phyloP scores from a whole-genome alignment of 129 eudicot species.

The Smallanthus sonchifolius region DNA sequence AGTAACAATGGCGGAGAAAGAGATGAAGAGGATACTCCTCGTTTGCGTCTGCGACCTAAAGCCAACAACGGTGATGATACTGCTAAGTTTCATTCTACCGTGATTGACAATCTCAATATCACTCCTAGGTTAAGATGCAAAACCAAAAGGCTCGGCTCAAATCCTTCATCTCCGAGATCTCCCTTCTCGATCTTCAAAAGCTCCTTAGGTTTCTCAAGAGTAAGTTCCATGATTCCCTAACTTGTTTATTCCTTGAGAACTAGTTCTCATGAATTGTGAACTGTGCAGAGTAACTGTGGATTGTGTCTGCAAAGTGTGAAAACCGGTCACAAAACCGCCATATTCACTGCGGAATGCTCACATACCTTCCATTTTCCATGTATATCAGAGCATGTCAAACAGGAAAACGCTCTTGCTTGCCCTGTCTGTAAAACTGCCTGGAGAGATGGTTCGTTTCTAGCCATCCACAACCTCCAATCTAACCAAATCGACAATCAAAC shows the following conservation, averaged over 20 bases:
- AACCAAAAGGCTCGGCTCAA: slow-evolving; percentile 37
- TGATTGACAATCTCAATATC: slow-evolving; percentile 30
- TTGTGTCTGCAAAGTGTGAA: slow-evolving; percentile 80
- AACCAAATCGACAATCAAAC: neutral
- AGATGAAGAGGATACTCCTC: slow-evolving; percentile 25
- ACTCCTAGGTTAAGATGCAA: slow-evolving; percentile 59
- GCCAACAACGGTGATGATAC: neutral
- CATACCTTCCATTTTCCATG: slow-evolving; percentile 89
- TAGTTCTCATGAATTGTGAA: neutral
- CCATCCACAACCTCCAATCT: slow-evolving; percentile 34
- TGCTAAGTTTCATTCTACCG: slow-evolving; percentile 19
- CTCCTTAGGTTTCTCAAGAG: slow-evolving; percentile 69
- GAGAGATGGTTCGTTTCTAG: slow-evolving; percentile 71
- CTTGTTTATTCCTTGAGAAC: no score
- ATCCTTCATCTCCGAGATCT: slow-evolving; percentile 91
- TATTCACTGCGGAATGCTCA: slow-evolving; percentile 78
- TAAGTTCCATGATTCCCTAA: no score
- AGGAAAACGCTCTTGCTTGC: slow-evolving; percentile 45
- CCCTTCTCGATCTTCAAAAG: slow-evolving; percentile 81
- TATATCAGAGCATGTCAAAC: slow-evolving; percentile 51
- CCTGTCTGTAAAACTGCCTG: slow-evolving; percentile 72
- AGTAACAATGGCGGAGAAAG: neutral
- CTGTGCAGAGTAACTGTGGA: slow-evolving; percentile 78
- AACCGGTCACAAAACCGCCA: slow-evolving; percentile 76
- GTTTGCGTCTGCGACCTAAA: slow-evolving; percentile 34